A percentile compares a stretch with the other conserved stretches of the same genome.
phyloP scores from a whole-genome alignment of 768 basidiomycete genomes.

The Lyophyllum decastes region DNA sequence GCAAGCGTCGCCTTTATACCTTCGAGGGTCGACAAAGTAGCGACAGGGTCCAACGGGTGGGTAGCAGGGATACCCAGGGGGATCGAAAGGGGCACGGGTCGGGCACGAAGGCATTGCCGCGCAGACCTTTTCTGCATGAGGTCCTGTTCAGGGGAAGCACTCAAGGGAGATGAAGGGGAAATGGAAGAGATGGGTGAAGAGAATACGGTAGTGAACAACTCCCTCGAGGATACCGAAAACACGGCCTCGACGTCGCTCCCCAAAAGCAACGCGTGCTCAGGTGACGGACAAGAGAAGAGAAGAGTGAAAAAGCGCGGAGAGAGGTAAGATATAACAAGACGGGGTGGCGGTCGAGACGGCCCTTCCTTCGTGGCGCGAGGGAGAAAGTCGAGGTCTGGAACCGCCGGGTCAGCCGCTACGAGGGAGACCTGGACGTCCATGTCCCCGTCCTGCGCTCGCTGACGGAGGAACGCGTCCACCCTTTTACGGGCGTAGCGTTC shows the following conservation, averaged over 20 bases:
- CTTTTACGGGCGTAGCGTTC: constrained; percentile 33
- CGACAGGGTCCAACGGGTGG: constrained; percentile 28
- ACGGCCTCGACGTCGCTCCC: constrained; percentile 38
- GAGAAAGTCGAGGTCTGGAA: constrained; percentile 24
- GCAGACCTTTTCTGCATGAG: not conserved
- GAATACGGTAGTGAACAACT: constrained; percentile 39
- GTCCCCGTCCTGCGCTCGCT: constrained; percentile 35
- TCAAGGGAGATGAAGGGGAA: too few species aligned
- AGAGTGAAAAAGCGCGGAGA: constrained; percentile 50
- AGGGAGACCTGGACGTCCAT: constrained; percentile 37
- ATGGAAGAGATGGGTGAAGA: constrained; percentile 3
- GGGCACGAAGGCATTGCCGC: constrained; percentile 7
- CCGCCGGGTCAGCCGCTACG: constrained; percentile 34
- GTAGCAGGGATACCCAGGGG: constrained; percentile 11
- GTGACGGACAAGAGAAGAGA: constrained; percentile 39
- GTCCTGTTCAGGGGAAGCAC: not conserved
- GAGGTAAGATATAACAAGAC: constrained; percentile 42
- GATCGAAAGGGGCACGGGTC: constrained; percentile 13
- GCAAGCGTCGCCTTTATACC: constrained; percentile 10
- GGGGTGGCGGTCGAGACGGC: not conserved
- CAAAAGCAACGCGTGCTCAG: constrained; percentile 41
- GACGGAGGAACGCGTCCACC: constrained; percentile 35
- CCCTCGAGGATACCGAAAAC: constrained; percentile 36
- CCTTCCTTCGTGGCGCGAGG: not conserved
- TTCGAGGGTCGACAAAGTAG: constrained; percentile 11